Evolutionary conservation across 129 eudicot species (phyloP).

Genomic region (carrot (Daucus carota)): DH1_v3.0 NC_030383.2:16852501-16853000

Average conservation of each 20-base stretch:
- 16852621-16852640: too few species aligned
- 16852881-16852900: constrained; percentile 82
- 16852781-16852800: constrained; percentile 52
- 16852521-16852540: too few species aligned
- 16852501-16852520: too few species aligned
- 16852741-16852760: background rate
- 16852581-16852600: too few species aligned
- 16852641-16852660: too few species aligned
- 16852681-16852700: background rate
- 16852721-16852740: background rate
- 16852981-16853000: background rate
- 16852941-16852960: constrained; percentile 2
- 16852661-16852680: too few species aligned
- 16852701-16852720: background rate
- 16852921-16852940: constrained; percentile 82
- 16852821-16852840: constrained; percentile 84
- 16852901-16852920: constrained; percentile 99
- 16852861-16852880: constrained; percentile 66
- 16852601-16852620: too few species aligned
- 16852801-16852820: constrained; percentile 81
- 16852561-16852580: too few species aligned
- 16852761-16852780: background rate
- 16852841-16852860: constrained; percentile 62
- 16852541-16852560: too few species aligned
- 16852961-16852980: background rate